A percentile compares a stretch with the other conserved stretches of the same genome.
phyloP scores from a whole-genome alignment of 2,329 filamentous ascomycete species.

The Fusarium sp. region DNA sequence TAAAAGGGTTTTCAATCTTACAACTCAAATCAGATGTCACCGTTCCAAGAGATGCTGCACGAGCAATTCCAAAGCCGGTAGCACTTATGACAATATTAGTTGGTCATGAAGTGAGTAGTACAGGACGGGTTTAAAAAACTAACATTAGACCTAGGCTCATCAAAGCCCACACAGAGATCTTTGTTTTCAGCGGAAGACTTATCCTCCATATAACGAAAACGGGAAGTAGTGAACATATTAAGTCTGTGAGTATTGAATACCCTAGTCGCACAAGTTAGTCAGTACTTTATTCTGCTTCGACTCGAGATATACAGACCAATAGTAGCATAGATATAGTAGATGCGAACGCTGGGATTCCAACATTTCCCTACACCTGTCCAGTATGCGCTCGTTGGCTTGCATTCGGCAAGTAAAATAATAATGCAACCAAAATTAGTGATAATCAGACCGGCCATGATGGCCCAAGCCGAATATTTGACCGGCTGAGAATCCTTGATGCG shows the following conservation, averaged over 20 bases:
- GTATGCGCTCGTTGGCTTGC: constrained; percentile 50
- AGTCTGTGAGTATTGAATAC: constrained; percentile 39
- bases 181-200: constrained; percentile 50
- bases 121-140: neutral
- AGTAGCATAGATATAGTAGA: constrained; percentile 54
- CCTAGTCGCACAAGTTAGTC: constrained; percentile 10
- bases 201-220: constrained; percentile 54
- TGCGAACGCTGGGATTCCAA: constrained; percentile 52
- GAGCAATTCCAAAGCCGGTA: constrained; percentile 42
- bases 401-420: constrained; percentile 54
- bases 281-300: neutral
- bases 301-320: constrained; percentile 41
- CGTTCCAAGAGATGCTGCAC: constrained; percentile 40
- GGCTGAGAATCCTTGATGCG: constrained; percentile 57
- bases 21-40: constrained; percentile 43
- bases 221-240: constrained; percentile 48
- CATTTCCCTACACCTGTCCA: constrained; percentile 52
- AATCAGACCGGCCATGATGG: constrained; percentile 52
- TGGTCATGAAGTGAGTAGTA: rapidly evolving
- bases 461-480: constrained; percentile 52
- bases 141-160: constrained; percentile 53
- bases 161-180: constrained; percentile 51
- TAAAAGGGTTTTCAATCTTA: neutral
- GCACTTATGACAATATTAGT: constrained; percentile 28
- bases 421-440: constrained; percentile 53